Conservation (phyloP, 305 asterid genomes). For the Vinca major region DNA sequence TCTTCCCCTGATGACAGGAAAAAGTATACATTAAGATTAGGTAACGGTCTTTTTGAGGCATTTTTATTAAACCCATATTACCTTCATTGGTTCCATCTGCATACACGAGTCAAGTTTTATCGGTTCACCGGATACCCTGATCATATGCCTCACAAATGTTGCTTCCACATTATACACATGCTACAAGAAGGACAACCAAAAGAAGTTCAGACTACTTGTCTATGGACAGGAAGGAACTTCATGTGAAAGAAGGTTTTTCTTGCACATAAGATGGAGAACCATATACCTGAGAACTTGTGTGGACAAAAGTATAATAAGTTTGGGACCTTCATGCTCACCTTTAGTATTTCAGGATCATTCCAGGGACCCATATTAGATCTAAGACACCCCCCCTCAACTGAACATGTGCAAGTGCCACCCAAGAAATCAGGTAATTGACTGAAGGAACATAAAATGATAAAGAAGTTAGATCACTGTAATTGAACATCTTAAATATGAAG, state of each 20-base stretch:
- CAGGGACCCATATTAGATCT: conserved; percentile 92
- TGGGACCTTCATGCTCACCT: conserved; percentile 33
- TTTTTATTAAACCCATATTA: conserved; percentile 9
- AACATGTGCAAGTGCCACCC: conserved; percentile 86
- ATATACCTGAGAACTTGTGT: neutral
- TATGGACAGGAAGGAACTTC: neutral
- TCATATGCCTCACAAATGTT: conserved; percentile 40
- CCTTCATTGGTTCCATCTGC: conserved; percentile 48
- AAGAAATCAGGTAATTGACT: conserved; percentile 94
- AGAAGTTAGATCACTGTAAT: conserved; percentile 20
- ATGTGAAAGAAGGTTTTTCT: neutral
- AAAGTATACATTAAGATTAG: conserved; percentile 2
- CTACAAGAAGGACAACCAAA: conserved; percentile 26
- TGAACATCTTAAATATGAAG: conserved; percentile 6
- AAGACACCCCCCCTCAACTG: conserved; percentile 83
- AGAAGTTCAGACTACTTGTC: neutral
- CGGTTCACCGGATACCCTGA: conserved; percentile 37
- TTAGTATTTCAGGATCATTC: conserved; percentile 84
- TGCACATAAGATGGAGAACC: neutral
- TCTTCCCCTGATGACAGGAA: conserved; percentile 44
- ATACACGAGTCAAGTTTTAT: conserved; percentile 38
- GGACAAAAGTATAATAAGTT: neutral
- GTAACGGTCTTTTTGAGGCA: neutral
- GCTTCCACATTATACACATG: conserved; percentile 54
- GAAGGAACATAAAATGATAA: conserved; percentile 18